Evolutionary conservation across 108 stramenopile species (phyloP), one percentile per base, ranked within the genome.

Genomic region (Fistulifera solaris): DNA sequence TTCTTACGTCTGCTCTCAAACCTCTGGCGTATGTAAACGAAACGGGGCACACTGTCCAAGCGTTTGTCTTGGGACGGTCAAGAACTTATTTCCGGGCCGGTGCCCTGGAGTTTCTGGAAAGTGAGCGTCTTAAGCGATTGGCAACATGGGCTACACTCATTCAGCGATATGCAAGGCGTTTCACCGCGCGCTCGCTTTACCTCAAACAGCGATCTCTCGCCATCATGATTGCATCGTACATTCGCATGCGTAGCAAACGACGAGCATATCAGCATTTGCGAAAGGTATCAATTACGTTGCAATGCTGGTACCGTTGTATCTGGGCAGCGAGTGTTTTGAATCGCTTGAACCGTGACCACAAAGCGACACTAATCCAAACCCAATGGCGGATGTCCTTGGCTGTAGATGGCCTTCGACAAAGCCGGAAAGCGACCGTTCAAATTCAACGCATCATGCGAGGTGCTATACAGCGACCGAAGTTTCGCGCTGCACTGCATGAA

Each of bases 41-140:
- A 22, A 27, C 18, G 8, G 54, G 24, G 0, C 22, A 19, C 14
- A 18, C 56, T 19, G 38, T 64, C 16, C 46, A 28, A 26, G 71
- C 76, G 0, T 94, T 91, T 81, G 79, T 87, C 10, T 77, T 86
- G 52, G 94, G 94, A 18, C 70, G 78, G 41, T 89, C 89, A 7
- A 73, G 76, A 17, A 75, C 90, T 2, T 95, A 93, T 52, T 95
- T 95, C 61, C 77, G 89, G 43, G 75, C 83, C 13, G 91, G 91
- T 42, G 83, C 85, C 16, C 68, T 95, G 13, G 94, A 95, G 41
- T 76, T 58, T 35, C 77, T 93, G 31, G 87, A 95, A 66, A 76
- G 71, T 0, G 75, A 77, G 57, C 67, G 90, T 16, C 51, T 82
- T 65, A 76, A 74, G 27, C 66, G 72, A 24, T 71, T 86, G 42